phyloP scores from a whole-genome alignment of 139 green algal genomes.

The Bryopsis sp. region DNA sequence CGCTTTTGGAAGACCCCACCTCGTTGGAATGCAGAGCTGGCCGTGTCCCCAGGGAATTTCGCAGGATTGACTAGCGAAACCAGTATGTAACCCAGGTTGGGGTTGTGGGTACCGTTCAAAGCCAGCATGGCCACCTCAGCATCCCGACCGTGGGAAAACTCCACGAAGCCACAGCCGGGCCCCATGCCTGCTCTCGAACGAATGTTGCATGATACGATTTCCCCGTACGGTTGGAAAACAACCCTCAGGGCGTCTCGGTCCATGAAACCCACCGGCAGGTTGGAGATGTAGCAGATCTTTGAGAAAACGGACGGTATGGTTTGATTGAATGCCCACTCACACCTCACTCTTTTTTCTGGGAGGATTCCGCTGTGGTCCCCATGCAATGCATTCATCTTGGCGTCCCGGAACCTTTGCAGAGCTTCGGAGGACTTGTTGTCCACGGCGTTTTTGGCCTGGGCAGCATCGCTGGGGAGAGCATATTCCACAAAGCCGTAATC shows the following conservation, averaged over 20 bases:
- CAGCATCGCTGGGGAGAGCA: not conserved
- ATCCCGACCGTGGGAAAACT: slow-evolving; percentile 12
- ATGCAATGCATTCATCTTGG: not conserved
- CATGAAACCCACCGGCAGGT: slow-evolving; percentile 14
- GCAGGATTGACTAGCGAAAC: slow-evolving; percentile 19
- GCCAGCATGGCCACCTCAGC: slow-evolving; percentile 12
- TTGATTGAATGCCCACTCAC: slow-evolving; percentile 19
- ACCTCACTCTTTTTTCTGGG: slow-evolving; percentile 13
- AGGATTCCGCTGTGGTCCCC: not conserved
- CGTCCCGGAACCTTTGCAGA: slow-evolving; percentile 1
- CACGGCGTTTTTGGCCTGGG: slow-evolving; percentile 2
- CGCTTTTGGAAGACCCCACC: not conserved
- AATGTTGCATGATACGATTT: slow-evolving; percentile 13
- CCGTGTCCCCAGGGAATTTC: slow-evolving; percentile 11
- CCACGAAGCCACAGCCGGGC: slow-evolving; percentile 21
- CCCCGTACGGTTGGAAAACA: slow-evolving; percentile 7
- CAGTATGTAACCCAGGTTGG: slow-evolving; percentile 8
- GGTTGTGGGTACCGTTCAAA: slow-evolving; percentile 1
- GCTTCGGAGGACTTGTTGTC: slow-evolving; percentile 13
- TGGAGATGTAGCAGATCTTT: slow-evolving; percentile 20
- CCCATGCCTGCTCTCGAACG: not conserved
- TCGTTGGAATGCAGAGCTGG: not conserved
- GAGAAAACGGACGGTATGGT: slow-evolving; percentile 17
- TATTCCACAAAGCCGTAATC: slow-evolving; percentile 22
- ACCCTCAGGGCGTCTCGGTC: slow-evolving; percentile 3